Evolutionary conservation across 2,329 filamentous ascomycete genomes (phyloP).

Genomic region (Zymoseptoria passerinii): DNA sequence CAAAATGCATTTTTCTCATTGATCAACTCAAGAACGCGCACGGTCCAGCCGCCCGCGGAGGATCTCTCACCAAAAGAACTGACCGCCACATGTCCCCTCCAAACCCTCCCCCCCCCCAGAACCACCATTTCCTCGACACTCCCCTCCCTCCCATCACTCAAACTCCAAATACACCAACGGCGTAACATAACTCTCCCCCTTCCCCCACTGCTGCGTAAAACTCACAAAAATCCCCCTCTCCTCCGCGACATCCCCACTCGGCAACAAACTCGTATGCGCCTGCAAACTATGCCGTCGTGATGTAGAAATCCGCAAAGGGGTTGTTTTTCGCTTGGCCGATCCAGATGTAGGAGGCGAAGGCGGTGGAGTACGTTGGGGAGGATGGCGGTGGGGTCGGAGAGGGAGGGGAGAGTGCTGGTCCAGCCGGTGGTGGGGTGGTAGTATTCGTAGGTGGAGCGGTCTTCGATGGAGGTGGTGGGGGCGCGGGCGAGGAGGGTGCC

Average conservation of each 20-base stretch:
- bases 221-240: constrained; percentile 14
- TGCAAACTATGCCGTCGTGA: constrained; percentile 23
- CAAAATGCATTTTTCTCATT: not conserved
- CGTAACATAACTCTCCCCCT: constrained; percentile 11
- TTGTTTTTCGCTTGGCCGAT: constrained; percentile 17
- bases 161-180: constrained; percentile 18
- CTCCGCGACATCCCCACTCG: constrained; percentile 6
- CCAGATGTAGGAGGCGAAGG: constrained; percentile 26
- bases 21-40: not conserved
- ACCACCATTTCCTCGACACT: too few species aligned
- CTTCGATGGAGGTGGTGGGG: constrained; percentile 11
- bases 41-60: not conserved
- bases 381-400: constrained; percentile 5
- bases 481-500: constrained; percentile 17
- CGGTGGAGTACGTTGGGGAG: constrained; percentile 23
- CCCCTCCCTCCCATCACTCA: constrained; percentile 1
- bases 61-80: not conserved
- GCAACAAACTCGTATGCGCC: constrained; percentile 16
- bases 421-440: constrained; percentile 13
- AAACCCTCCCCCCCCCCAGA: not conserved
- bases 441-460: constrained; percentile 17
- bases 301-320: constrained; percentile 20
- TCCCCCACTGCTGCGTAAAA: constrained; percentile 17
- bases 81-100: not conserved
- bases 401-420: constrained; percentile 10